Base-by-base conservation (phyloP, 345 rosid genomes). In the Salix udensis region DNA sequence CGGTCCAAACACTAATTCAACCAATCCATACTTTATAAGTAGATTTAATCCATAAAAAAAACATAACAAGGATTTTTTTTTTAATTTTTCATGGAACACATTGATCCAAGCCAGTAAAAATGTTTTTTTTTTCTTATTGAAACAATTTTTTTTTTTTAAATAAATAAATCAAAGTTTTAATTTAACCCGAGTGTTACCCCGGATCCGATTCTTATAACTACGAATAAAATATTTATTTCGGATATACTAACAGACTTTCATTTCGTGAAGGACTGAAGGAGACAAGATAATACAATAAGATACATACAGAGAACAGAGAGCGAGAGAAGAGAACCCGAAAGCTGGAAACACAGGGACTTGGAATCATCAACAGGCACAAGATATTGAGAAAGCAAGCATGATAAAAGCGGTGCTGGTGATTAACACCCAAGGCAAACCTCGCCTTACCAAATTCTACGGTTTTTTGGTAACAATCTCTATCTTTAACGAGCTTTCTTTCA, bases 371-470 rank as follows among this genome's bases (percentile, higher is more conserved):
- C 15, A 46, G 50, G 16, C 50, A 46, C 50, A 12, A 14, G 16
- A 46, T 14, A 46, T 14, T 55, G 14, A 55, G 62, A 55, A 11
- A 55, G 24, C 62, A 3, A 55, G 28, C 28, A 94, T 94, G 98
- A 94, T 96, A 37, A 92, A 84, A 86, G 92, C 97, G 26, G 97
- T 91, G 86, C 85, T 96, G 86, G 86, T 92, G 75, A 86, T 96
- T 83, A 94, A 93, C 82, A 91, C 94, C 30, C 91, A 89, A 82
- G 98, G 98, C 88, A 91, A 91, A 76, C 96, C 99, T 81, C 97
- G 98, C 5, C 87, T 95, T 58, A 86, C 96, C 44, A 96, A 89
- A 84, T 96, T 94, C 80, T 94, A 88, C 82, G 96, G 94, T 58
- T 90, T 78, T 61, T 77, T 86, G 97, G 97, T 94, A 44, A 66